Percentiles rank a stretch among this genome's conserved stretches.
phyloP scores from a whole-genome alignment of 2,329 filamentous ascomycete species.

The Trichoderma sp. region DNA sequence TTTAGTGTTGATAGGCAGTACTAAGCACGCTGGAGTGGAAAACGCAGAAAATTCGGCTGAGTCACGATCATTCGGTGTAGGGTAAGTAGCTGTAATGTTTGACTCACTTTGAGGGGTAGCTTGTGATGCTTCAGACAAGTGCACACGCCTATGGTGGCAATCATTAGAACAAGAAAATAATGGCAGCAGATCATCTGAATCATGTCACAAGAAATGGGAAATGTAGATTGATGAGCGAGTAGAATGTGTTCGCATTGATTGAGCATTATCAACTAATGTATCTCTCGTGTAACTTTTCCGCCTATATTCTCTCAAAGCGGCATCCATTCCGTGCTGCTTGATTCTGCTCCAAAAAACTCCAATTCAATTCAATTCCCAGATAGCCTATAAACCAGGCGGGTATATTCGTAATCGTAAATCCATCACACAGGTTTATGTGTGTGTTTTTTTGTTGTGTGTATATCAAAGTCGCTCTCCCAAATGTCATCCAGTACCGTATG shows the following conservation, averaged over 20 bases:
- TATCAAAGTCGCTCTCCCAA: background rate
- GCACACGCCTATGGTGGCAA: too few relatives aligned
- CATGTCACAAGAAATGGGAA: background rate
- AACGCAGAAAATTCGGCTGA: too few relatives aligned
- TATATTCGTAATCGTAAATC: background rate
- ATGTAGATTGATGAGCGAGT: background rate
- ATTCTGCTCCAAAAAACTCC: background rate
- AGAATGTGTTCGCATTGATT: background rate
- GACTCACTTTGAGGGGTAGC: too few relatives aligned
- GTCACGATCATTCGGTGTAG: too few relatives aligned
- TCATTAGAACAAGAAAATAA: background rate
- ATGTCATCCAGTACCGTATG: background rate
- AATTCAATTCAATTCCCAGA: background rate
- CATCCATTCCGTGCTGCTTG: background rate
- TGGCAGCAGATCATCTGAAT: background rate
- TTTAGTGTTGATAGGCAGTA: too few relatives aligned
- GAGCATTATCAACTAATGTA: background rate
- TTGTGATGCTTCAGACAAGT: too few relatives aligned
- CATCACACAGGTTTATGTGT: background rate
- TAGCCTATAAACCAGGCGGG: background rate
- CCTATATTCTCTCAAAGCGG: background rate
- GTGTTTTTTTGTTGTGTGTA: background rate
- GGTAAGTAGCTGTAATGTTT: too few relatives aligned
- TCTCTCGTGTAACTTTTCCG: background rate
- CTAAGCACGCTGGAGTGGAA: too few relatives aligned